These are phyloP conservation scores for Pelargonium myrrhifolium DNA, from an alignment of 441 rosid genomes.

Conservation along the genomic window DNA sequence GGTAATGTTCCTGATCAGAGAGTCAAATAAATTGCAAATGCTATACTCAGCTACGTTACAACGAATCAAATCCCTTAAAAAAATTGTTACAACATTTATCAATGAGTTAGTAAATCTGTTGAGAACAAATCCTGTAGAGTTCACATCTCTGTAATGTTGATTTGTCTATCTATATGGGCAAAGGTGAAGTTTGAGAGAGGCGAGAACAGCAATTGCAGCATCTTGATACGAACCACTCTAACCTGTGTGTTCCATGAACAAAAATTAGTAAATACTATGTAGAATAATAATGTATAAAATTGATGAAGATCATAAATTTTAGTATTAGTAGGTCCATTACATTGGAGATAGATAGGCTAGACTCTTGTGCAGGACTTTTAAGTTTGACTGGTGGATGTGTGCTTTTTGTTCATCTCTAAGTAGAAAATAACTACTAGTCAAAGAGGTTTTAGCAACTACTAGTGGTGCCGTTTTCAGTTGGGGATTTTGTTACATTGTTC, in stretches of 20 bases:
- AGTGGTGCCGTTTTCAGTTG: not conserved
- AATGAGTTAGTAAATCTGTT: not conserved
- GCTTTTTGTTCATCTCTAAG: not conserved
- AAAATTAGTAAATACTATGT: not conserved
- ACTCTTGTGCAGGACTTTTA: not conserved
- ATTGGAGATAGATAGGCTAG: not conserved
- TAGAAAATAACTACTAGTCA: not conserved
- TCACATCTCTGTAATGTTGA: not conserved
- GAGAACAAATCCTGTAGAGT: not conserved
- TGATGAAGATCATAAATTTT: not conserved
- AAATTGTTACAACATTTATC: not conserved
- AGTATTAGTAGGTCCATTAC: not conserved
- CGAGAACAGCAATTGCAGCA: slow-evolving; percentile 41
- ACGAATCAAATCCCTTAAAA: not conserved
- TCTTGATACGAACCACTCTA: slow-evolving; percentile 41
- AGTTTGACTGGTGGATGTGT: not conserved
- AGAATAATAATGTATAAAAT: not conserved
- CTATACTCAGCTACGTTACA: too few species aligned
- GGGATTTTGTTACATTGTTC: not conserved
- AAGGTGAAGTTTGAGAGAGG: not conserved
- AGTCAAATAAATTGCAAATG: too few species aligned
- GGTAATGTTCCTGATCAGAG: too few species aligned
- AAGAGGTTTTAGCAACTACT: not conserved
- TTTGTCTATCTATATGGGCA: not conserved
- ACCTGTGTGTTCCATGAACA: slow-evolving; percentile 31